phyloP scores from a whole-genome alignment of 768 basidiomycete genomes.

The Lactarius vividus region DNA sequence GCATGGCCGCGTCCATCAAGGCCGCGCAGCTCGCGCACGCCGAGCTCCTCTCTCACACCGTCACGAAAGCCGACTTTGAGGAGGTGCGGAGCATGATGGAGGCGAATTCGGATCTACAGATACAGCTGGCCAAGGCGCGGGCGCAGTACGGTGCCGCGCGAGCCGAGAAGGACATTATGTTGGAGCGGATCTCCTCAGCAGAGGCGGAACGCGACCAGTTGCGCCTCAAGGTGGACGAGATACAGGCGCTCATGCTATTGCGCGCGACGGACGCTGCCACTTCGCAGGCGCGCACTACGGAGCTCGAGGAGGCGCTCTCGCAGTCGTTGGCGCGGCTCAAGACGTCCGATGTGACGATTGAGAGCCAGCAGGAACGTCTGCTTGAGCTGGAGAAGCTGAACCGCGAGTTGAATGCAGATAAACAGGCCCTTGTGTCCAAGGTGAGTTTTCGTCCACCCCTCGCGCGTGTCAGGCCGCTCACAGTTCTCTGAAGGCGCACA shows the following conservation, averaged over 20 bases:
- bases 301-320: constrained; percentile 71
- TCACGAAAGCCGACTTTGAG: constrained; percentile 60
- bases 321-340: constrained; percentile 70
- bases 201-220: constrained; percentile 68
- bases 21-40: constrained; percentile 59
- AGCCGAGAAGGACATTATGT: constrained; percentile 75
- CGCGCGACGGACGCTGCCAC: constrained; percentile 48
- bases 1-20: constrained; percentile 50
- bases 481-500: constrained; percentile 42
- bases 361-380: constrained; percentile 59
- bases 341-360: constrained; percentile 64
- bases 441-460: constrained; percentile 40
- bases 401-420: constrained; percentile 54
- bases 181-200: constrained; percentile 54
- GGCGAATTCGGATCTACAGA: constrained; percentile 64
- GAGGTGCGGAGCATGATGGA: constrained; percentile 56
- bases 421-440: constrained; percentile 55
- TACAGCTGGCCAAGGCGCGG: constrained; percentile 73
- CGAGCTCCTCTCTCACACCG: constrained; percentile 59
- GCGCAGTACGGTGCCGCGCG: constrained; percentile 73
- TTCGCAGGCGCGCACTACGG: constrained; percentile 50
- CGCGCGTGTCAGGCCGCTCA: constrained; percentile 9
- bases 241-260: constrained; percentile 43
- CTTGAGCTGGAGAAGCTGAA: constrained; percentile 59
- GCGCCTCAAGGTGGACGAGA: constrained; percentile 52